Conservation (phyloP, 768 basidiomycete genomes). For the Cystobasidium onofrii region DNA sequence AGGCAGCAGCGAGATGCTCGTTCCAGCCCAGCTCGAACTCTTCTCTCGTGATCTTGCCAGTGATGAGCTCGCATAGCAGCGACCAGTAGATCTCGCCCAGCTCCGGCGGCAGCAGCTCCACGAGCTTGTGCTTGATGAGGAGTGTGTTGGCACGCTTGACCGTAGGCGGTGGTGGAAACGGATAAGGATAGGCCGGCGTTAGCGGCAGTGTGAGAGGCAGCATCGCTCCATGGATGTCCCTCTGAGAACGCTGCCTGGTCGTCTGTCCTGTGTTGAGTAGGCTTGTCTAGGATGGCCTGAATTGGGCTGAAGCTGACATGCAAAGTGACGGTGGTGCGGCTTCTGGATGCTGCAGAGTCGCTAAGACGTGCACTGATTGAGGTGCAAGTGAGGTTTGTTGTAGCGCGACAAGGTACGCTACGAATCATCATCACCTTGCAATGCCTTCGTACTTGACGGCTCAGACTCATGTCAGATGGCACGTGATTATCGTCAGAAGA, state of each 20-base stretch:
- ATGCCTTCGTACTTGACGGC: too few species aligned
- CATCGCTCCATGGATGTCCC: background rate
- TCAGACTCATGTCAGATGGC: too few species aligned
- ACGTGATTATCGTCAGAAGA: too few species aligned
- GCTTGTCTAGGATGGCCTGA: too few species aligned
- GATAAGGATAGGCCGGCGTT: constrained; percentile 29
- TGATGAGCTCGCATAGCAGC: constrained; percentile 35
- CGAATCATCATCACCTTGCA: too few species aligned
- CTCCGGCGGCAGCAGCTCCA: constrained; percentile 28
- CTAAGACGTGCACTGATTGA: too few species aligned
- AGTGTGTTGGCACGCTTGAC: constrained; percentile 38
- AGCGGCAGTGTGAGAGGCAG: constrained; percentile 6
- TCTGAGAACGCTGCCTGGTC: background rate
- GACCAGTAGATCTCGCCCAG: constrained; percentile 37
- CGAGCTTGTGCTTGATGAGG: constrained; percentile 38
- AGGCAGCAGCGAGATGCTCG: background rate
- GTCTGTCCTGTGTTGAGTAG: too few species aligned
- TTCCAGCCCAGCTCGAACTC: constrained; percentile 37
- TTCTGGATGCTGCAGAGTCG: too few species aligned
- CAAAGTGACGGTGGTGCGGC: too few species aligned
- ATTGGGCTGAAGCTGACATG: too few species aligned
- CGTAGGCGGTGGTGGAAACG: constrained; percentile 12
- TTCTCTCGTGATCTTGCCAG: constrained; percentile 36
- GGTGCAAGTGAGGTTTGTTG: too few species aligned
- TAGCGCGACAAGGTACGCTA: too few species aligned